Conservation (phyloP, 768 basidiomycete species). For the Macrolepiota dolichaula region DNA sequence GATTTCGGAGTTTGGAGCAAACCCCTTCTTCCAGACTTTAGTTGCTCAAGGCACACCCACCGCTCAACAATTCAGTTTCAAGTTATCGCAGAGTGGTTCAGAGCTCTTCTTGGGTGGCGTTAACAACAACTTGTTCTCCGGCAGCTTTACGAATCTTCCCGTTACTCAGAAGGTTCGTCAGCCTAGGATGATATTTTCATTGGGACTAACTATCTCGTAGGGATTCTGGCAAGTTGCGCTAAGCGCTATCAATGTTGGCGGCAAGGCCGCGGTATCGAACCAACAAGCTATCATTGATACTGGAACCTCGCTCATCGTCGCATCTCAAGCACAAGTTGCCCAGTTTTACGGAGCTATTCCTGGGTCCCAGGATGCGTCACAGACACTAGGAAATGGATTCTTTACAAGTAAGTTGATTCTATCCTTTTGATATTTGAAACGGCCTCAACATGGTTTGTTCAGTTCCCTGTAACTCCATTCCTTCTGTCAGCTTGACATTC, state of each 20-base stretch:
- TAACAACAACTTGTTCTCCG: conserved; percentile 42
- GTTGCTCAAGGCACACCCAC: conserved; percentile 29
- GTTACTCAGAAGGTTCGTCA: conserved; percentile 25
- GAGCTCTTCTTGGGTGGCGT: conserved; percentile 57
- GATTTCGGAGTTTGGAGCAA: conserved; percentile 30
- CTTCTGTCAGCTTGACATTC: conserved; percentile 33
- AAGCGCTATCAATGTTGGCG: conserved; percentile 25
- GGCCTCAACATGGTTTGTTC: not conserved
- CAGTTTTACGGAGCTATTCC: conserved; percentile 29
- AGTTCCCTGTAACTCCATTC: conserved; percentile 27
- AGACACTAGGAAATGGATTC: conserved; percentile 23
- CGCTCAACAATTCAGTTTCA: conserved; percentile 44
- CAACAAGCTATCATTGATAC: conserved; percentile 34
- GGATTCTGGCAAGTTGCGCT: conserved; percentile 32
- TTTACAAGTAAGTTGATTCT: conserved; percentile 22
- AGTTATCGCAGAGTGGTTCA: conserved; percentile 37
- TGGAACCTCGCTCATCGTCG: conserved; percentile 40
- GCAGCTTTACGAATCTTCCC: conserved; percentile 35
- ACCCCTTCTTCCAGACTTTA: conserved; percentile 45
- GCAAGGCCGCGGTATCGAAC: conserved; percentile 15
- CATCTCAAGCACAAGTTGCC: conserved; percentile 22
- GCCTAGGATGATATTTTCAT: not conserved
- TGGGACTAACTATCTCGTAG: conserved; percentile 6
- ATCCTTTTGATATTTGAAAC: not conserved
- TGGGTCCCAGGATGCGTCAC: conserved; percentile 25